phyloP scores from a whole-genome alignment of 305 asterid genomes.

The Fraxinus paxiana region DNA sequence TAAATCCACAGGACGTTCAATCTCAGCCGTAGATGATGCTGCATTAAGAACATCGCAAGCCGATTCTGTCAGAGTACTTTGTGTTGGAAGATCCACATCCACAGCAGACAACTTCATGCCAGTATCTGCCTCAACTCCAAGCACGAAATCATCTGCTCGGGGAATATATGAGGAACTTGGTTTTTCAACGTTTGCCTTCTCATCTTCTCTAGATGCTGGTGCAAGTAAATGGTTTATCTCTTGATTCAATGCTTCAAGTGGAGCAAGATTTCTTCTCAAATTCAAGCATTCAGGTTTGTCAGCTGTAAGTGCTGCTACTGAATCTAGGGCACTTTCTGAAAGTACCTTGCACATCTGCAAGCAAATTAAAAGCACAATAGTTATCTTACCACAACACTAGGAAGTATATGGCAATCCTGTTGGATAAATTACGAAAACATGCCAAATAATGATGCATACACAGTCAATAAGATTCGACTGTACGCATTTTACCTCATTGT shows the following conservation, averaged over 20 bases:
- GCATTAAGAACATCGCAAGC: background rate
- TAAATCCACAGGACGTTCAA: background rate
- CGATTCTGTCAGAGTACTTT: conserved; percentile 14
- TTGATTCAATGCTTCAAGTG: conserved; percentile 38
- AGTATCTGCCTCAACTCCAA: conserved; percentile 21
- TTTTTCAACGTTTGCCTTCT: conserved; percentile 25
- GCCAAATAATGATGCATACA: background rate
- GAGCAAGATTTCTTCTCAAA: conserved; percentile 40
- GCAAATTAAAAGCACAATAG: conserved; percentile 9
- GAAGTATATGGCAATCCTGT: background rate
- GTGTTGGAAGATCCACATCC: conserved; percentile 9
- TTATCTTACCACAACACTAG: background rate
- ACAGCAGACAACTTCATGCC: background rate
- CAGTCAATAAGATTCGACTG: background rate
- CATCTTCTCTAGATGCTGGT: conserved; percentile 21
- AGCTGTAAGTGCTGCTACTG: conserved; percentile 36
- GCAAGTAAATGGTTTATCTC: conserved; percentile 58
- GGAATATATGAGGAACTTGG: conserved; percentile 17
- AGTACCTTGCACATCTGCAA: conserved; percentile 61
- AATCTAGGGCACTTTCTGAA: conserved; percentile 37
- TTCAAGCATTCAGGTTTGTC: conserved; percentile 35
- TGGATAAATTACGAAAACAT: background rate
- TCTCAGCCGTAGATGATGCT: conserved; percentile 9
- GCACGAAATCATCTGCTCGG: conserved; percentile 12
- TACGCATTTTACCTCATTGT: conserved; percentile 56